Evolutionary conservation across 1,139 yeast genomes (phyloP), one percentile per base, ranked within the genome.

Genomic region (Zygosaccharomyces sapae): DNA sequence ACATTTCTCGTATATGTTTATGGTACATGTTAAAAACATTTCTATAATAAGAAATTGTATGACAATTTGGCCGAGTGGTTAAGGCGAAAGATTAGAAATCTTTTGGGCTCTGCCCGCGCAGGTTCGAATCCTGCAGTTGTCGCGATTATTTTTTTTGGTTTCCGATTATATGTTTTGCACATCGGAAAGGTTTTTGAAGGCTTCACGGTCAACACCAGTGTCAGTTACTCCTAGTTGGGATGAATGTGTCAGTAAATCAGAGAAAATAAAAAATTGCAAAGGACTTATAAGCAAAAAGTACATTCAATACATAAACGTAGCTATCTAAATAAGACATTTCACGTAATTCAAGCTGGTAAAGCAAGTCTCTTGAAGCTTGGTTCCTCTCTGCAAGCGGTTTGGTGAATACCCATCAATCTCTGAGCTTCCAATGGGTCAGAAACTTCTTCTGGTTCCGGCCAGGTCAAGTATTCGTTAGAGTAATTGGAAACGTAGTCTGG

Each of bases 31-130:
- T 16, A 16, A 16, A 16, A 16, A 16, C 16, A 16, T 16, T 16
- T 16, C 16, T 16, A 16, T 16, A 16, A 16, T 16, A 16, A 16
- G 16, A 16, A 16, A 16, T 16, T 16, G 16, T 16, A 16, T 31
- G 34, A 31, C 34, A 31, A 31, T 31, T 69, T 72, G 75, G 75
- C 76, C 76, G 76, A 71, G 76, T 70, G 76, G 76, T 72, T 71
- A 72, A 71, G 76, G 76, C 75, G 76, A 70, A 71, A 71, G 76
- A 72, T 72, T 72, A 71, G 76, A 71, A 72, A 71, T 71, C 75
- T 71, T 70, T 71, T 71, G 75, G 75, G 74, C 67, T 64, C 59
- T 63, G 68, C 68, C 67, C 68, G 68, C 68, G 65, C 68, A 64
- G 68, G 66, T 63, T 64, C 68, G 61, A 64, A 53, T 64, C 68